Conservation (phyloP, 192 early-diverging fungal species). For the Backusella parvicylindrica region DNA sequence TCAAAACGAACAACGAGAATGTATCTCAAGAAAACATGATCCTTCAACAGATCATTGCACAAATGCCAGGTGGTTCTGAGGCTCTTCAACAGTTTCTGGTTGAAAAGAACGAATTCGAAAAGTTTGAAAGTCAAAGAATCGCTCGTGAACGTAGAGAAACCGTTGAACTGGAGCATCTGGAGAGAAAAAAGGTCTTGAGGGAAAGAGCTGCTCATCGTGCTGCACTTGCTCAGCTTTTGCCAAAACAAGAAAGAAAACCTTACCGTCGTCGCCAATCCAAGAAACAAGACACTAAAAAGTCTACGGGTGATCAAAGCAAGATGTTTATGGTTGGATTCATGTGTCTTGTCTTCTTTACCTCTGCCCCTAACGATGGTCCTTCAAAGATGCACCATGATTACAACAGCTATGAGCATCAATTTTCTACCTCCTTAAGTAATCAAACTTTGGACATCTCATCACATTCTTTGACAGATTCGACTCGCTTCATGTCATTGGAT, state of each 20-base stretch:
- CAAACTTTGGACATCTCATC: not conserved
- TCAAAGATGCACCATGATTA: not conserved
- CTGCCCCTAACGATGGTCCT: not conserved
- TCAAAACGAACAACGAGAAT: slow-evolving; percentile 41
- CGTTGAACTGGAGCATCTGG: not conserved
- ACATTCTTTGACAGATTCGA: not conserved
- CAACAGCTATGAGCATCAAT: not conserved
- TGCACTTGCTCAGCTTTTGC: slow-evolving; percentile 13
- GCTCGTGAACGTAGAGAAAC: not conserved
- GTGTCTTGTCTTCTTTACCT: slow-evolving; percentile 35
- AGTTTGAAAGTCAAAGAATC: slow-evolving; percentile 2
- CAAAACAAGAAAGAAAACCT: slow-evolving; percentile 8
- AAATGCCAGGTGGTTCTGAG: slow-evolving; percentile 48
- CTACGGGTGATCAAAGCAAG: not conserved
- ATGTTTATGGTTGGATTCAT: slow-evolving; percentile 49
- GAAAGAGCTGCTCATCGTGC: slow-evolving; percentile 18
- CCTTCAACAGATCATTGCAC: slow-evolving; percentile 41
- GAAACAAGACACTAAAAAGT: not conserved
- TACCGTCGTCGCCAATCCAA: slow-evolving; percentile 20
- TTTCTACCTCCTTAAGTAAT: not conserved
- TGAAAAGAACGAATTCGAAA: slow-evolving; percentile 15
- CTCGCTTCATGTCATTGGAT: not conserved
- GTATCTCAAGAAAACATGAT: slow-evolving; percentile 44
- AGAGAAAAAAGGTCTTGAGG: not conserved
- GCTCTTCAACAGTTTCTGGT: slow-evolving; percentile 16